Evolutionary conservation across 177 flowering plant species (phyloP).

Genomic region (Vitis hybrid): DNA sequence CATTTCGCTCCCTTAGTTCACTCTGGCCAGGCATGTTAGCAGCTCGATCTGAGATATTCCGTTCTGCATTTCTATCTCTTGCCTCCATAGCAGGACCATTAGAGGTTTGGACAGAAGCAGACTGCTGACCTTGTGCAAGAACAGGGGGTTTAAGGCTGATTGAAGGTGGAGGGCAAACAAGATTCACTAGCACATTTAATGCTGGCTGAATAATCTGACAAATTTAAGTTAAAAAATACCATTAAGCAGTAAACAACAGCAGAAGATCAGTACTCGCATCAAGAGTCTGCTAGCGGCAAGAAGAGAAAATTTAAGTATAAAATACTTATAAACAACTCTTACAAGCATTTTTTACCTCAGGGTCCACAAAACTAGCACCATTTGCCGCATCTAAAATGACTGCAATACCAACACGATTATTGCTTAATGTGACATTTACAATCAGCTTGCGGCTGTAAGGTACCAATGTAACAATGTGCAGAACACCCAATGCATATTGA

Average conservation of each 20-base stretch:
- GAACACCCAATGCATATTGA: constrained; percentile 93
- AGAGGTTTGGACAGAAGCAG: constrained; percentile 44
- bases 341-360: constrained; percentile 57
- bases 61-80: constrained; percentile 54
- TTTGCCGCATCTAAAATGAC: constrained; percentile 88
- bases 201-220: constrained; percentile 85
- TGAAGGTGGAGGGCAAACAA: constrained; percentile 96
- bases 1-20: constrained; percentile 64
- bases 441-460: constrained; percentile 75
- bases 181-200: constrained; percentile 75
- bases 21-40: constrained; percentile 34
- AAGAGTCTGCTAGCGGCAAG: not conserved
- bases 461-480: constrained; percentile 80
- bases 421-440: constrained; percentile 77
- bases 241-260: not conserved
- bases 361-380: constrained; percentile 65
- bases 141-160: constrained; percentile 70
- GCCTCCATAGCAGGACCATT: constrained; percentile 40
- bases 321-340: not conserved
- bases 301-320: not conserved
- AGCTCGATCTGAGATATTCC: constrained; percentile 44
- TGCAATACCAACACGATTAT: constrained; percentile 84
- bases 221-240: constrained; percentile 1
- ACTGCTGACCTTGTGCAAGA: constrained; percentile 54
- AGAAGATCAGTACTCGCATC: not conserved